Base-by-base conservation (phyloP, 805 yeast species). In the Kregervanrija delftensis region DNA sequence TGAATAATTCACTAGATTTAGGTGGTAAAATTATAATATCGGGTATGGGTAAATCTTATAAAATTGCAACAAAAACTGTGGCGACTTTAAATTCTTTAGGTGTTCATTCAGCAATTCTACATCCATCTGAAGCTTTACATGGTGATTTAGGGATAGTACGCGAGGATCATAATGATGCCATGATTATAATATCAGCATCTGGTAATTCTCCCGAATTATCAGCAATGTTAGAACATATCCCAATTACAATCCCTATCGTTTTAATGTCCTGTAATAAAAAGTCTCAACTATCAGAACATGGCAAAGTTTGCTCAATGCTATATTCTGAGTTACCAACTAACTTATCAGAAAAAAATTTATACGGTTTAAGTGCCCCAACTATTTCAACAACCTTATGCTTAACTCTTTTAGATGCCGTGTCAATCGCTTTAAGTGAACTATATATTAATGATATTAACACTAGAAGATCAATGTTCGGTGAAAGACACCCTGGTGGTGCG, bases 401-500 rank as follows among this genome's bases (percentile, higher is more conserved):
- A 40, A 79, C 86, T 0, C 65, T 87, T 36, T 83, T 93, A 9
- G 96, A 89, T 58, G 86, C 95, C 1, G 75, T 84, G 12, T 76
- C 85, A 34, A 73, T 89, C 40, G 84, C 95, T 0, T 64, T 89
- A 17, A 74, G 81, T 40, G 93, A 87, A 57, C 59, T 82, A 56
- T 73, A 81, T 43, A 79, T 79, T 44, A 66, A 67, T 8, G 88
- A 86, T 55, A 61, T 70, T 30, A 61, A 65, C 33, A 66, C 70
- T 45, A 68, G 96, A 36, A 73, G 72, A 49, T 64, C 61, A 46
- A 62, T 72, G 33, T 88, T 88, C 63, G 81, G 83, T 8, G 74
- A 74, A 49, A 75, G 83, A 57, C 96, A 88, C 57, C 96, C 96
- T 1, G 96, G 96, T 15, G 96, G 96, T 13, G 84, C 93, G 2